phyloP scores from a whole-genome alignment of 1,284 basidiomycete genomes.

The Violaceomyces palustris region DNA sequence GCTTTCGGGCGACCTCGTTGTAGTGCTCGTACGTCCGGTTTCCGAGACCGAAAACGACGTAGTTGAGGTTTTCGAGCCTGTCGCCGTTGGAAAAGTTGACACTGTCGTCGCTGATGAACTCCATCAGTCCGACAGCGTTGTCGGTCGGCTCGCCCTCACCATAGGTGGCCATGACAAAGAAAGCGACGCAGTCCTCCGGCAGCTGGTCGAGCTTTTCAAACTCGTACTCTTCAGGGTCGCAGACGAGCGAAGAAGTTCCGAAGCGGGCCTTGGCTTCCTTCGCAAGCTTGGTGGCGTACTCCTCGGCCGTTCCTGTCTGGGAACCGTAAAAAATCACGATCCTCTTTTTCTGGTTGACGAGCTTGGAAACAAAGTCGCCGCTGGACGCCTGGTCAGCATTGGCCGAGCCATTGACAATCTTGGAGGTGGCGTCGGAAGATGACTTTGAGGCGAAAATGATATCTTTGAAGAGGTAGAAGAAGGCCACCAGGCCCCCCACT shows the following conservation, averaged over 20 bases:
- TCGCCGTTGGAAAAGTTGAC: conserved; percentile 81
- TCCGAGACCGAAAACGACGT: conserved; percentile 88
- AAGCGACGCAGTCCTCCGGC: conserved; percentile 75
- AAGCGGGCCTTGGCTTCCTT: conserved; percentile 52
- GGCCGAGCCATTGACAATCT: conserved; percentile 28
- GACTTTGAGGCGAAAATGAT: conserved; percentile 16
- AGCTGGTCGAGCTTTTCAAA: conserved; percentile 90
- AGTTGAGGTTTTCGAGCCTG: conserved; percentile 79
- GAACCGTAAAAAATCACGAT: conserved; percentile 51
- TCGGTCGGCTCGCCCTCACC: conserved; percentile 98
- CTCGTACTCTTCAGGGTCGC: conserved; percentile 63
- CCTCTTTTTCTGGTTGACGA: conserved; percentile 46
- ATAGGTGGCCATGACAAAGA: conserved; percentile 97
- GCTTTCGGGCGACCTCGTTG: conserved; percentile 76
- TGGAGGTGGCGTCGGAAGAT: conserved; percentile 20
- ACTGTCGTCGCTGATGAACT: conserved; percentile 77
- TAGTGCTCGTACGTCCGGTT: conserved; percentile 80
- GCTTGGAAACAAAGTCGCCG: conserved; percentile 39
- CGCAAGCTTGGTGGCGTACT: conserved; percentile 50
- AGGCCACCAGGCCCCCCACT: conserved; percentile 28
- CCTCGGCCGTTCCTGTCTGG: conserved; percentile 51
- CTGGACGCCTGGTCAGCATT: conserved; percentile 8
- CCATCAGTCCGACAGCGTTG: conserved; percentile 91
- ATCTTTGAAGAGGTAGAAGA: conserved; percentile 43
- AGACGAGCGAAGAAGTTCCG: conserved; percentile 49